Evolutionary conservation across 2,329 filamentous ascomycete genomes (phyloP), one percentile per base, ranked within the genome.

Genomic region (Zasmidium citrigriseum): DNA sequence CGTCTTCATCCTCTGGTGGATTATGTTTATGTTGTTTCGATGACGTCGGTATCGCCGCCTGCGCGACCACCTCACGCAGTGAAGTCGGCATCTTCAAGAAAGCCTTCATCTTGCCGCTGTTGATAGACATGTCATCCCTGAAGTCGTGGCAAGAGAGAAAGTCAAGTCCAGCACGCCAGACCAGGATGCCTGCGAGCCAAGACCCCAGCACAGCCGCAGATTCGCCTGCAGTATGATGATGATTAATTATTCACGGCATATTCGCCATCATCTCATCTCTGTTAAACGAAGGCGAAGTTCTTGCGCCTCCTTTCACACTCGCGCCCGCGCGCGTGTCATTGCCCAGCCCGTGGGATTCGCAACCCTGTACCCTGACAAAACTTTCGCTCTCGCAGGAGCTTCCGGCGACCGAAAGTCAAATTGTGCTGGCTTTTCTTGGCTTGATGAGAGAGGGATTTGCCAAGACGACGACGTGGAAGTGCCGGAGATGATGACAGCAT

Each of bases 31-130:
- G 20, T 18, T 47, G 20, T 3, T 14, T n/a, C 5, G 34, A 41
- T n/a, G 18, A 10, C 16, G 16, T 41, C 12, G 7, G 34, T 4
- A 41, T 4, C 14, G 12, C 5, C 7, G 34, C 16, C 34, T 41
- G 34, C 4, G 34, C 34, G 34, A 49, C 18, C 5, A 25, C 23
- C 18, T 48, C 52, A 10, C 52, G 41, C 23, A 54, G 24, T 10
- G 25, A n/a, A 21, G 44, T 5, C 11, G 52, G 52, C 23, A 54
- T 34, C n/a, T 27, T 25, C 52, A 44, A 47, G 18, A 54, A 38
- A 9, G 23, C n/a, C 27, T 55, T 48, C 52, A 55, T 55, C 9
- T 20, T 49, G 47, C 7, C 29, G n/a, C n/a, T 18, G 21, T 9
- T 46, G n/a, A 46, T 7, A n/a, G n/a, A n/a, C 27, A 7, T 14